Percentiles rank a stretch among this genome's conserved stretches.
phyloP scores from a whole-genome alignment of 139 green algal genomes.

The Ulvella scutata region DNA sequence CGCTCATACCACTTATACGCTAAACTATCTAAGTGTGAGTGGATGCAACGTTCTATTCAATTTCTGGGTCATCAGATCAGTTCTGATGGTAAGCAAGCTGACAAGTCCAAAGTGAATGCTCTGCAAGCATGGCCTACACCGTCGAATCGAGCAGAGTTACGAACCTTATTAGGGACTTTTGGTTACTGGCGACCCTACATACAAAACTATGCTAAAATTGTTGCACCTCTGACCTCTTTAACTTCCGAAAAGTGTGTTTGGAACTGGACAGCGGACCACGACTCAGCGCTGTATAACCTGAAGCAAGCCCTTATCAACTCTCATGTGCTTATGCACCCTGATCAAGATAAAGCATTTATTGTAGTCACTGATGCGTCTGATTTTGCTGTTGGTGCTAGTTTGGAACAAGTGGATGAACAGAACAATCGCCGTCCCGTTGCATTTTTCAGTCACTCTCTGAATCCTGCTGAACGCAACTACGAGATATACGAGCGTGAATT shows the following conservation, averaged over 20 bases:
- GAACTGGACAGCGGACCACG: neutral
- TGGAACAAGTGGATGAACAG: constrained; percentile 9
- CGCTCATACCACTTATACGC: too few species aligned
- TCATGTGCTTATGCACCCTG: constrained; percentile 9
- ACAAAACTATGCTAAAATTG: constrained; percentile 1
- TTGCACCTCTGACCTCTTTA: constrained; percentile 14
- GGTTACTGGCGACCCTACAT: too few species aligned
- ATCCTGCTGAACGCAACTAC: constrained; percentile 9
- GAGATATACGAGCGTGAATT: constrained; percentile 13
- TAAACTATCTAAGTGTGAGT: too few species aligned
- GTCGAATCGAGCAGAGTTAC: too few species aligned
- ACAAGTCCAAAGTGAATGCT: too few species aligned
- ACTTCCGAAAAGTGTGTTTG: neutral
- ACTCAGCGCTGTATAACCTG: neutral
- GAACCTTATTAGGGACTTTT: too few species aligned
- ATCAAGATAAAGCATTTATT: constrained; percentile 1
- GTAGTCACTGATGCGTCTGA: constrained; percentile 13
- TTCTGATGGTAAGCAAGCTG: too few species aligned
- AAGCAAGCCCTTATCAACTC: constrained; percentile 1
- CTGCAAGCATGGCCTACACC: too few species aligned
- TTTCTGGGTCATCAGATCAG: too few species aligned
- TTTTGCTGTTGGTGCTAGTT: constrained; percentile 11
- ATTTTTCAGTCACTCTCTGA: constrained; percentile 16
- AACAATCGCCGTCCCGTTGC: constrained; percentile 4
- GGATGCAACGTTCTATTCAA: too few species aligned